These are phyloP conservation scores for Trametes coccinea DNA, from an alignment of 768 basidiomycete genomes.

Conservation along the genomic window DNA sequence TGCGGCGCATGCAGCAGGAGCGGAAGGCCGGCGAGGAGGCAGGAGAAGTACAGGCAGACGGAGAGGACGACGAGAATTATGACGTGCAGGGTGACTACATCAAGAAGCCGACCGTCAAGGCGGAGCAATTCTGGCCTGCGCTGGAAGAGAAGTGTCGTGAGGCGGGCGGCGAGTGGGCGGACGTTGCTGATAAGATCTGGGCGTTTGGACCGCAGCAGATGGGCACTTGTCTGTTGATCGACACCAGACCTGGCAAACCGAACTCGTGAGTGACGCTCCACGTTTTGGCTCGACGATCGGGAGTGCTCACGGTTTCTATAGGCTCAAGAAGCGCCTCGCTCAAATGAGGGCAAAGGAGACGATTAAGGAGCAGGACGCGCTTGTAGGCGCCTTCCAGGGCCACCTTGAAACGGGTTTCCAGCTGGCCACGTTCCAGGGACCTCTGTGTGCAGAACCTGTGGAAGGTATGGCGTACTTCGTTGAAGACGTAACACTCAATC, in stretches of 20 bases:
- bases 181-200: conserved; percentile 74
- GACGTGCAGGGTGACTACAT: conserved; percentile 59
- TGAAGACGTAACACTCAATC: conserved; percentile 69
- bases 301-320: conserved; percentile 25
- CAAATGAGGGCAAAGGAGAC: conserved; percentile 37
- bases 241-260: conserved; percentile 52
- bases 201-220: conserved; percentile 88
- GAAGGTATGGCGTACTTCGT: conserved; percentile 92
- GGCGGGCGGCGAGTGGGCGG: conserved; percentile 78
- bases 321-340: conserved; percentile 52
- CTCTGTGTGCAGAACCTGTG: conserved; percentile 92
- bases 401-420: conserved; percentile 94
- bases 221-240: conserved; percentile 86
- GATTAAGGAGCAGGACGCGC: conserved; percentile 29
- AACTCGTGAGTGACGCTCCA: conserved; percentile 52
- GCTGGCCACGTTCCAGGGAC: conserved; percentile 91
- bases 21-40: conserved; percentile 20
- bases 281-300: background rate
- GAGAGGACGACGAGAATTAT: conserved; percentile 36
- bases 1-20: conserved; percentile 62
- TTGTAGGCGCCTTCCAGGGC: conserved; percentile 66
- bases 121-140: conserved; percentile 80
- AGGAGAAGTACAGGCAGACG: conserved; percentile 15
- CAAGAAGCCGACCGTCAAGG: conserved; percentile 61
- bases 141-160: conserved; percentile 63